Conservation (phyloP, 2,329 filamentous ascomycete genomes). For the Ophiostoma fasciatum region DNA sequence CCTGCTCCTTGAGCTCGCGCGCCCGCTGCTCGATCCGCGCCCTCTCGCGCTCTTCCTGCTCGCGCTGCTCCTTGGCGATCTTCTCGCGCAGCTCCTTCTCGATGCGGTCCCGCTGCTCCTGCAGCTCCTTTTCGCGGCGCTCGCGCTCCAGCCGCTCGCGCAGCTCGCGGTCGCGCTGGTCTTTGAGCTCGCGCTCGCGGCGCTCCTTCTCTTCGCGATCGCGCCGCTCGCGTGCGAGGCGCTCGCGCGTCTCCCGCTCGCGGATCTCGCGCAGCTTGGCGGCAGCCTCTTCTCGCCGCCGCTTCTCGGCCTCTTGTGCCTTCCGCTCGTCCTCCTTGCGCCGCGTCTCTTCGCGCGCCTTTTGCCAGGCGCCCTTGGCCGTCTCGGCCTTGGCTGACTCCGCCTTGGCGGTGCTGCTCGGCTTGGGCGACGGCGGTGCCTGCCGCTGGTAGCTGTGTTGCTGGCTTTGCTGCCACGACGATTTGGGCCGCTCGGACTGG, state of each 20-base stretch:
- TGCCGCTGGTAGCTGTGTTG: conserved; percentile 7
- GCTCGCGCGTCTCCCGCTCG: conserved; percentile 18
- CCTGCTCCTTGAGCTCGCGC: conserved; percentile 20
- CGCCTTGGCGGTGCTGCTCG: not conserved
- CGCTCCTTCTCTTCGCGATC: conserved; percentile 10
- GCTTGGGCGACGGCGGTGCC: conserved; percentile 11
- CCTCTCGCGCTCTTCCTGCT: conserved; percentile 14
- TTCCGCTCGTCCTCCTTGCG: conserved; percentile 50
- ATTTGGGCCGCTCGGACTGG: conserved; percentile 14
- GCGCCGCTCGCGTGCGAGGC: conserved; percentile 17
- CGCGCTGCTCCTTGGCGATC: conserved; percentile 17
- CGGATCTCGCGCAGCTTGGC: conserved; percentile 21
- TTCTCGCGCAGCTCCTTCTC: conserved; percentile 19
- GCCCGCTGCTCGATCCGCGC: conserved; percentile 13
- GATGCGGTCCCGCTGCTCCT: conserved; percentile 17
- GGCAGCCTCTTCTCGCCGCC: conserved; percentile 41
- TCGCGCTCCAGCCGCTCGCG: conserved; percentile 27
- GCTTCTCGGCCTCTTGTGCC: conserved; percentile 44
- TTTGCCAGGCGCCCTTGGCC: conserved; percentile 47
- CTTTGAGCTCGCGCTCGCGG: conserved; percentile 7
- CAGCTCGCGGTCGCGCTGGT: conserved; percentile 28
- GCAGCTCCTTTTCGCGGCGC: conserved; percentile 19
- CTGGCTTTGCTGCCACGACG: conserved; percentile 12
- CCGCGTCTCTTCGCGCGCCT: conserved; percentile 51
- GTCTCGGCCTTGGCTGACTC: conserved; percentile 18